Base-by-base conservation (phyloP, 1,284 basidiomycete genomes). In the Naganishia albida region DNA sequence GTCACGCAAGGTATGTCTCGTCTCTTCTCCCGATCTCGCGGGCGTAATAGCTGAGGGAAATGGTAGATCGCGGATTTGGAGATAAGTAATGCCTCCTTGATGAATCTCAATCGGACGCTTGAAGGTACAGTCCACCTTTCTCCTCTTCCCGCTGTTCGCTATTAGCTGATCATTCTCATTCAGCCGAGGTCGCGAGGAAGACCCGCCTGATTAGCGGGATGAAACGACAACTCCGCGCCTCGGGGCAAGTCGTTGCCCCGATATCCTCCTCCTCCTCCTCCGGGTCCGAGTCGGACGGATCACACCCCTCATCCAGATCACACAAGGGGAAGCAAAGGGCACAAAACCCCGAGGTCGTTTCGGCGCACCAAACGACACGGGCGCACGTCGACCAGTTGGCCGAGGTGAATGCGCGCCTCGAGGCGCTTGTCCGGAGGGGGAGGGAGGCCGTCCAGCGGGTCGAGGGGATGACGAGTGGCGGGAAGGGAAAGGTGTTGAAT, bases 41-140 rank as follows among this genome's bases (percentile, higher is more conserved):
- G 25, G 20, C 62, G 40, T 26, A 13, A 7, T 44, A 4, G 18
- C 42, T 23, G 34, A 28, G 26, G 42, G 13, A 46, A 26, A 7
- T 15, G 10, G 13, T 67, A 78, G 76, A 72, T 77, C 46, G 77
- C 77, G 16, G 77, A 79, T 67, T 64, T 79, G 1, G 77, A 78
- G 43, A 79, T 79, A 52, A 75, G 73, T 12, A 79, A 79, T 63
- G 71, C 74, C 10, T 75, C 74, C 49, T 66, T 79, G 26, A 63
- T 79, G 59, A 73, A 75, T 16, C 78, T 79, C 70, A 79, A 79
- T 65, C 72, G 73, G 28, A 72, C 70, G 12, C 68, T 79, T 2
- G 77, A 79, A 64, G 72, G 75, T 76, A 60, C 49, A 72, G n/a
- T 23, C 15, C 8, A 8, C 40, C 42, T 54, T 18, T 15, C 55